Conservation (phyloP, 768 basidiomycete species). For the Leccinum fibrillosum region DNA sequence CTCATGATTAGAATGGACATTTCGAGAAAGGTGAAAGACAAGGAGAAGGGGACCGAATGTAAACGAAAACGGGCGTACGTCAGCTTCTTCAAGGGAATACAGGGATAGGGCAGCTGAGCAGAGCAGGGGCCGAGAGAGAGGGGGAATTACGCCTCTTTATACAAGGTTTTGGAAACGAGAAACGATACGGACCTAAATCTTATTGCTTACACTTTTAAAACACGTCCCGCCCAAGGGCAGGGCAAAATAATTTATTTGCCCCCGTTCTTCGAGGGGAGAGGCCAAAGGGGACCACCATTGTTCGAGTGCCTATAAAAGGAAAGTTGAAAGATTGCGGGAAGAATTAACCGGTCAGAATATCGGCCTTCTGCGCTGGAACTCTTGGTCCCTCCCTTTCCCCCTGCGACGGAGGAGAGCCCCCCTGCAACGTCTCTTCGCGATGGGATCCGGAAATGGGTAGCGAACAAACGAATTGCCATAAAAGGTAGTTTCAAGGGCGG, state of each 20-base stretch:
- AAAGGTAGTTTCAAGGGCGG: conserved; percentile 36
- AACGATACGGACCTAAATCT: conserved; percentile 21
- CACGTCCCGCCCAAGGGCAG: conserved; percentile 23
- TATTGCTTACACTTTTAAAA: conserved; percentile 26
- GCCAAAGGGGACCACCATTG: conserved; percentile 27
- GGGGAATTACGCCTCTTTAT: conserved; percentile 25
- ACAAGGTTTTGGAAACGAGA: conserved; percentile 30
- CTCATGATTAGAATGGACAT: conserved; percentile 28
- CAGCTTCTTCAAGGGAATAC: conserved; percentile 26
- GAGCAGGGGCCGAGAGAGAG: conserved; percentile 30
- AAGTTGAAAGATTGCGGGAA: conserved; percentile 30
- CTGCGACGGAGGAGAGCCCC: conserved; percentile 21
- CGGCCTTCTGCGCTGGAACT: conserved; percentile 35
- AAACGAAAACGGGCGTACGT: conserved; percentile 36
- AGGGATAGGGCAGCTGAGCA: conserved; percentile 24
- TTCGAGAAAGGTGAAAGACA: not conserved
- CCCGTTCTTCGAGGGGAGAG: conserved; percentile 16
- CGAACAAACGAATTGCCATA: conserved; percentile 37
- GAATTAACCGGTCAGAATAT: conserved; percentile 28
- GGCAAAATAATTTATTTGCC: not conserved
- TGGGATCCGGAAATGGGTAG: conserved; percentile 30
- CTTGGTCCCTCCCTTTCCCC: conserved; percentile 13
- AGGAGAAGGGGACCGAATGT: conserved; percentile 22
- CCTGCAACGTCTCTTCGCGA: conserved; percentile 23
- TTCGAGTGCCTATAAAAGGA: conserved; percentile 30